These are phyloP conservation scores for Diddensiella santjacobensis DNA, from an alignment of 805 yeast genomes.

Conservation along the genomic window DNA sequence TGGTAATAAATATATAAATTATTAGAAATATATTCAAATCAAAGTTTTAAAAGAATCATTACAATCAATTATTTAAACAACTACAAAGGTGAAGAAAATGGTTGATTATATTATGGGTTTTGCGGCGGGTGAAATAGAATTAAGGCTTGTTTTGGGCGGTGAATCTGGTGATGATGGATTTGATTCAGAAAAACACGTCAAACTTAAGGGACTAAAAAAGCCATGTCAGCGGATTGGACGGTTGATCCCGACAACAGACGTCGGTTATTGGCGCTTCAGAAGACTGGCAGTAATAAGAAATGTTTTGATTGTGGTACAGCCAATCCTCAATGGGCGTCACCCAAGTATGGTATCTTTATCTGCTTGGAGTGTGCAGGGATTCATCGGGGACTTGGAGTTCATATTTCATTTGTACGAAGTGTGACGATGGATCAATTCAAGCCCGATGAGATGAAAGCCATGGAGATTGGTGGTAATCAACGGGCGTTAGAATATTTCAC, in stretches of 20 bases:
- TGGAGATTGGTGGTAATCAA: conserved; percentile 94
- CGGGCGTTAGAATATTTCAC: conserved; percentile 65
- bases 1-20: too few species aligned
- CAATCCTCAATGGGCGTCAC: conserved; percentile 99
- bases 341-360: conserved; percentile 94
- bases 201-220: conserved; percentile 27
- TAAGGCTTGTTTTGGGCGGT: too few species aligned
- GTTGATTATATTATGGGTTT: too few species aligned
- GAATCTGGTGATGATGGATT: too few species aligned
- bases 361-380: conserved; percentile 97
- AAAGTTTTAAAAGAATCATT: too few species aligned
- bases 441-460: conserved; percentile 79
- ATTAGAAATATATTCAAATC: too few species aligned
- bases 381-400: conserved; percentile 92
- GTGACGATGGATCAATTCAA: conserved; percentile 99
- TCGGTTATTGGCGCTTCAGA: conserved; percentile 58
- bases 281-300: conserved; percentile 74
- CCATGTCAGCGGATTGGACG: conserved; percentile 58
- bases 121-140: too few species aligned
- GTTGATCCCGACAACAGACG: conserved; percentile 93
- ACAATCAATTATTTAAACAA: too few species aligned
- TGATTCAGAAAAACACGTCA: too few species aligned
- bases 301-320: conserved; percentile 95
- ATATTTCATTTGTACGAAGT: conserved; percentile 91
- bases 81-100: too few species aligned